Base-by-base conservation (phyloP, 2,329 filamentous ascomycete species). In the Cercospora beticola region DNA sequence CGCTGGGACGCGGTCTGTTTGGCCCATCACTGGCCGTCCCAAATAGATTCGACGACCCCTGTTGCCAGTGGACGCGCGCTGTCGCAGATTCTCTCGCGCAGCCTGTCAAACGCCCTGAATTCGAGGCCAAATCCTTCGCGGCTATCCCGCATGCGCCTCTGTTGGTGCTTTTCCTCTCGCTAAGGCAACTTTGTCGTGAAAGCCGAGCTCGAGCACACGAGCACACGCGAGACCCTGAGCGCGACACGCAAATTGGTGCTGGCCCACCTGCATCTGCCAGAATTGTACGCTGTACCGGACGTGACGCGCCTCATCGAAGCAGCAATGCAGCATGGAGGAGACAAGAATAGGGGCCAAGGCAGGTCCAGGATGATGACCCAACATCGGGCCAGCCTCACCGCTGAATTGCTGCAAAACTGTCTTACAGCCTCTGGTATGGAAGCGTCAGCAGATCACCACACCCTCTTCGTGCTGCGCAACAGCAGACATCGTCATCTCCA, bases 391-490 rank as follows among this genome's bases (percentile, higher is more conserved):
- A 61, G 58, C 21, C 31, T 59, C 57, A 30, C 57, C 30, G 33
- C 57, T 60, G 18, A 8, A 21, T 60, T 62, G 21, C 9, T 40
- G 43, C 36, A 43, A n/a, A n/a, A n/a, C 36, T 10, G 43, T 49
- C 21, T 62, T n/a, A 28, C 59, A 36, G 36, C 36, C 59, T 43
- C 33, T 62, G 21, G 26, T 9, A 26, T 23, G 59, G 21, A n/a
- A 26, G 36, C 21, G 36, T 62, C 59, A 62, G 59, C 59, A 46
- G 33, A 62, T 62, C 59, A 62, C 33, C 26, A 62, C 59, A 62
- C 59, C 59, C 31, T 62, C 59, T 62, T 62, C 33, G 46, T 14
- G 46, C 18, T 52, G 43, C 43, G n/a, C 43, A n/a, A 49, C 16
- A 28, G 59, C 18, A 43, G 4, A 14, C 59, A 30, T 30, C 36